Conservation (phyloP, 257 asterid species). For the Paulownia fortunei region DNA sequence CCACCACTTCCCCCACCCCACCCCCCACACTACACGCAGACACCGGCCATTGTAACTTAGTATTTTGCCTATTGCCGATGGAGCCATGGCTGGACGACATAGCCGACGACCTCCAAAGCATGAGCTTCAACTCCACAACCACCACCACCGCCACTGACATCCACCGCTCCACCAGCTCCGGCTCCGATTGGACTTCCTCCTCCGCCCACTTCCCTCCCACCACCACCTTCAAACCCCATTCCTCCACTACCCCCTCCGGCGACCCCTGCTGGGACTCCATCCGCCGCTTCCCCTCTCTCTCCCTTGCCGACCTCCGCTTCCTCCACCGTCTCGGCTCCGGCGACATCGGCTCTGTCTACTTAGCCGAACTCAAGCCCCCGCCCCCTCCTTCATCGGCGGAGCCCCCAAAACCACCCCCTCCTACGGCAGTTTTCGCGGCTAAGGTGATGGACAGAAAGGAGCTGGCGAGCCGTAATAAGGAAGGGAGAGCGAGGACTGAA, state of each 20-base stretch:
- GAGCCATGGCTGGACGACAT: constrained; percentile 79
- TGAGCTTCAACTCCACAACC: constrained; percentile 88
- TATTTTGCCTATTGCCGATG: constrained; percentile 46
- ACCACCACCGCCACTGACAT: constrained; percentile 77
- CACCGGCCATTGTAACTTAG: not conserved
- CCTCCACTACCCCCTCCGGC: constrained; percentile 63
- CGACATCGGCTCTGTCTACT: constrained; percentile 90
- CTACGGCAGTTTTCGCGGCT: constrained; percentile 71
- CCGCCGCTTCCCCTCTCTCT: constrained; percentile 55
- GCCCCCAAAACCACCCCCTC: constrained; percentile 22
- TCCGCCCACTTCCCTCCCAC: constrained; percentile 50
- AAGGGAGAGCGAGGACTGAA: constrained; percentile 88
- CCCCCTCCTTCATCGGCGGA: constrained; percentile 21
- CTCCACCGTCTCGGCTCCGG: constrained; percentile 94
- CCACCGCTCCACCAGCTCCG: constrained; percentile 88
- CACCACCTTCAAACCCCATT: constrained; percentile 44
- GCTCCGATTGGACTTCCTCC: constrained; percentile 86
- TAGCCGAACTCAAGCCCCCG: constrained; percentile 74
- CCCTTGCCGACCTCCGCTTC: constrained; percentile 86
- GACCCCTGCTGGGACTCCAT: constrained; percentile 82
- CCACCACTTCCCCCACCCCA: constrained; percentile 4
- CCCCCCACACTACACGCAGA: not conserved
- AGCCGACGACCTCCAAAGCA: constrained; percentile 87
- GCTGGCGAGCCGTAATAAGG: constrained; percentile 81
- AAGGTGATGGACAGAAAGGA: constrained; percentile 92